phyloP scores from a whole-genome alignment of 345 rosid species.

The Citrus sp. region DNA sequence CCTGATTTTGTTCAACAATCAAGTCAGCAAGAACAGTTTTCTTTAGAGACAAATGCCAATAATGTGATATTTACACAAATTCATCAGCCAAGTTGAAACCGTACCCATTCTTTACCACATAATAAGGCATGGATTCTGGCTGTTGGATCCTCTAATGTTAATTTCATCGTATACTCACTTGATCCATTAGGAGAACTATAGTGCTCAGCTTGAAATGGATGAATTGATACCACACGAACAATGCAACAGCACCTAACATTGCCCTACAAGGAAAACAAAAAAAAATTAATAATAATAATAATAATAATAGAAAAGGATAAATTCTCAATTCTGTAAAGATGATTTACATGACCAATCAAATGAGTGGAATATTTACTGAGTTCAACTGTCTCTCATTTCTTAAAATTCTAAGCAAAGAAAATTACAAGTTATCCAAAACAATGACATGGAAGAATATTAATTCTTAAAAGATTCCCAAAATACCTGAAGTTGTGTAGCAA shows the following conservation, averaged over 20 bases:
- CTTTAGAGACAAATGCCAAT: neutral
- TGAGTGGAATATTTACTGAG: neutral
- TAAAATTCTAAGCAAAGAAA: neutral
- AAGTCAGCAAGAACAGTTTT: neutral
- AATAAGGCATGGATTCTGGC: conserved; percentile 10
- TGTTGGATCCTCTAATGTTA: conserved; percentile 23
- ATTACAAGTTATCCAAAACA: neutral
- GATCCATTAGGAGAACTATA: neutral
- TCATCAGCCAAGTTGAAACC: neutral
- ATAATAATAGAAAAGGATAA: neutral
- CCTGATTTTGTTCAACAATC: conserved; percentile 1
- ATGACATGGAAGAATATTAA: neutral
- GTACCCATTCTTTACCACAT: neutral
- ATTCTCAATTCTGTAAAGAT: neutral
- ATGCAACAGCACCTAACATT: neutral
- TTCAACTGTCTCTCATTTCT: neutral
- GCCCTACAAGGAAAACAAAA: neutral
- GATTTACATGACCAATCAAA: neutral
- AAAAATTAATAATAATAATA: too few relatives aligned
- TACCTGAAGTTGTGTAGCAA: neutral
- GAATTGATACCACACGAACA: conserved; percentile 6
- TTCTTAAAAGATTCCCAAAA: neutral
- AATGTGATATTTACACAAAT: neutral
- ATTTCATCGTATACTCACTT: neutral
- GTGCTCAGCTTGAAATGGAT: neutral